phyloP scores from a whole-genome alignment of 208 protist species.

The Trichomonas tenax region DNA sequence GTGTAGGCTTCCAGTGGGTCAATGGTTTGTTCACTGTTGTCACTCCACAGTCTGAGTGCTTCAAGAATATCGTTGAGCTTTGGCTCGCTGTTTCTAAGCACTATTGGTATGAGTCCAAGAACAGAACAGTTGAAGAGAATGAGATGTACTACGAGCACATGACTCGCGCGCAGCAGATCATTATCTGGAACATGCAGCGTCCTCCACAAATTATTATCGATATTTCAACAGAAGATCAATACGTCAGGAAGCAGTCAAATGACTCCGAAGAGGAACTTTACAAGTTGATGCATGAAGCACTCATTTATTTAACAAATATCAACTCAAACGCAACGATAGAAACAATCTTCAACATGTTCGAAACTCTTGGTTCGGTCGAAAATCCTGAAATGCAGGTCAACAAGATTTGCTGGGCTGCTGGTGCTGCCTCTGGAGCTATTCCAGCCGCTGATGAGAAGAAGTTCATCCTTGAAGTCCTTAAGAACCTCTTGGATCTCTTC shows the following conservation, averaged over 20 bases:
- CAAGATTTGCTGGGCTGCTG: background rate
- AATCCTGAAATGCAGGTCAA: background rate
- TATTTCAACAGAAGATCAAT: background rate
- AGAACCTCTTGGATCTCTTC: background rate
- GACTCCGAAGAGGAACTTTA: background rate
- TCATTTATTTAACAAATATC: background rate
- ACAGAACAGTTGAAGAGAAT: background rate
- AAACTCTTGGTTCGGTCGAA: background rate
- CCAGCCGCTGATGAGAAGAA: background rate
- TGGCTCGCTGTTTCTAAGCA: background rate
- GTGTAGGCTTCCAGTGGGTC: background rate
- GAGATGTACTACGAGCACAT: background rate
- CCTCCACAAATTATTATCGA: background rate
- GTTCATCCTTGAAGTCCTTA: background rate
- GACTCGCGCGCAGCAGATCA: background rate
- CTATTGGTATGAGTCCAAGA: background rate
- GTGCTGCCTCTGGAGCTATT: background rate
- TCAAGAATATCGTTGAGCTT: background rate
- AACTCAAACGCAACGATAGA: background rate
- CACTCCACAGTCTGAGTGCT: background rate
- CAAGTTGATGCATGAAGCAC: background rate
- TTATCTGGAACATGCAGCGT: background rate
- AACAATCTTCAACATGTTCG: background rate
- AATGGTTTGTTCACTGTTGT: background rate
- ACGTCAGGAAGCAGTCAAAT: background rate